phyloP scores from a whole-genome alignment of 371 early-diverging fungal genomes.

The Haplosporangium sp. region DNA sequence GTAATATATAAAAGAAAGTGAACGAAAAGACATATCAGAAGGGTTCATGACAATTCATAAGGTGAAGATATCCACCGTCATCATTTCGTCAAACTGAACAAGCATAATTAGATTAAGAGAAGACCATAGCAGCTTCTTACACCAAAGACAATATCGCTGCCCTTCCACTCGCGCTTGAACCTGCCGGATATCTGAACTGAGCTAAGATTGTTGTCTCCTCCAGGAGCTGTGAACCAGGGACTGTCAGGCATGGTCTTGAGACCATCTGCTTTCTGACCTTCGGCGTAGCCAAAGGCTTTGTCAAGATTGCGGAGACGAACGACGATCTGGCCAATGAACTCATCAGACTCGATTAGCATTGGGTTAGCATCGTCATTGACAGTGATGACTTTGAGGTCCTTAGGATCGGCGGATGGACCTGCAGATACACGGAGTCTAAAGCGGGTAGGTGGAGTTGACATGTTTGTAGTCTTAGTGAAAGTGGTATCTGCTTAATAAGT shows the following conservation, averaged over 20 bases:
- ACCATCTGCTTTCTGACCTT: slow-evolving; percentile 59
- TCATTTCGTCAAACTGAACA: neutral
- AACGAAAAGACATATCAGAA: neutral
- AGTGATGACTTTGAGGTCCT: slow-evolving; percentile 63
- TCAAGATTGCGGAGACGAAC: slow-evolving; percentile 70
- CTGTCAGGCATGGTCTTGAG: slow-evolving; percentile 32
- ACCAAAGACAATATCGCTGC: slow-evolving; percentile 82
- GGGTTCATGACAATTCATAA: neutral
- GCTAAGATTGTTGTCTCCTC: slow-evolving; percentile 64
- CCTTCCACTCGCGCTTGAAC: slow-evolving; percentile 73
- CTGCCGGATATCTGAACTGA: slow-evolving; percentile 78
- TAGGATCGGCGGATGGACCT: slow-evolving; percentile 64
- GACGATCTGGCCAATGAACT: slow-evolving; percentile 74
- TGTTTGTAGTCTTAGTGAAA: neutral
- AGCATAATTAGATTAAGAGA: neutral
- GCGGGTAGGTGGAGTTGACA: slow-evolving; percentile 4
- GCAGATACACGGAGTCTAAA: slow-evolving; percentile 67
- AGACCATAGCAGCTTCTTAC: slow-evolving; percentile 7
- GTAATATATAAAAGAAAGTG: neutral
- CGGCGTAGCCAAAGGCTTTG: slow-evolving; percentile 61
- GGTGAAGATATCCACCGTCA: neutral
- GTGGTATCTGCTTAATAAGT: neutral
- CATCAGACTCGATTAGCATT: slow-evolving; percentile 67
- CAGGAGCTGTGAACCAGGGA: slow-evolving; percentile 63
- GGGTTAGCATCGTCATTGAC: slow-evolving; percentile 79